Conservation (phyloP, 2,329 filamentous ascomycete species). For the Cladophialophora yegresii region DNA sequence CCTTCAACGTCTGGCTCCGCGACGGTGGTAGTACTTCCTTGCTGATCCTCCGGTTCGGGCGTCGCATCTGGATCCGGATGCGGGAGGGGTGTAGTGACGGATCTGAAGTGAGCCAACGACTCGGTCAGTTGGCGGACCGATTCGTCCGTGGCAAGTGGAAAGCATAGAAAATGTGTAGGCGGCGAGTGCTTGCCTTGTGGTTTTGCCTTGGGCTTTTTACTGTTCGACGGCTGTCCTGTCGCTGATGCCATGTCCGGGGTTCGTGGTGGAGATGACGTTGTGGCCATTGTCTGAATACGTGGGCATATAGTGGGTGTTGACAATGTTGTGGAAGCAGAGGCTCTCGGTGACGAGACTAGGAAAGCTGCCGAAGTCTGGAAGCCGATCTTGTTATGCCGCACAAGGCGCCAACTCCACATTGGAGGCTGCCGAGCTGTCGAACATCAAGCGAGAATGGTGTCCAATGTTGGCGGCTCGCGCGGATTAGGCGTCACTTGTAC, state of each 20-base stretch:
- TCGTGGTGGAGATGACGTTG: background rate
- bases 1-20: background rate
- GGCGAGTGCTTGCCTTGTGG: constrained; percentile 12
- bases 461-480: background rate
- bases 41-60: background rate
- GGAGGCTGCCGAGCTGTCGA: background rate
- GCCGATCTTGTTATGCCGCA: background rate
- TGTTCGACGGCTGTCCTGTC: background rate
- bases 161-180: constrained; percentile 51
- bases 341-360: background rate
- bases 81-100: constrained; percentile 44
- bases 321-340: background rate
- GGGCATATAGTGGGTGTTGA: background rate
- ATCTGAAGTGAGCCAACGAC: constrained; percentile 63
- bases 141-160: constrained; percentile 62
- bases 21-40: background rate
- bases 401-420: background rate
- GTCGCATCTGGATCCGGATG: background rate
- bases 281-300: background rate
- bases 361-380: background rate
- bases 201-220: background rate
- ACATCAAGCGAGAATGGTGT: background rate
- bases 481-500: background rate
- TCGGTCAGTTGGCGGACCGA: constrained; percentile 67
- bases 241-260: background rate